A percentile compares a stretch with the other conserved stretches of the same genome.
Evolutionary conservation across 148 eudicot species (phyloP).

Genomic region (Chenopodium berlandieri): DNA sequence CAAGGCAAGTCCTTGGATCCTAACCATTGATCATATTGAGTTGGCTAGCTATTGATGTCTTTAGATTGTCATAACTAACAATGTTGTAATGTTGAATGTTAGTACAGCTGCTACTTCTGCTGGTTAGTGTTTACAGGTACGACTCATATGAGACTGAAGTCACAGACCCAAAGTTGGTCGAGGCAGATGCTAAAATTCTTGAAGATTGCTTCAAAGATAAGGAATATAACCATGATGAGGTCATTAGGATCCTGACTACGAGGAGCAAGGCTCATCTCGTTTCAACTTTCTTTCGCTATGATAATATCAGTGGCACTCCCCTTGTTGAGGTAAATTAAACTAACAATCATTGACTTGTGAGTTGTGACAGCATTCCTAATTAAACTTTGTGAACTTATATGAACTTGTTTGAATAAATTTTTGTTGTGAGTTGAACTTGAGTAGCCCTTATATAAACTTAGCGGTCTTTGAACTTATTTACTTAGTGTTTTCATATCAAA

Average conservation of each 20-base stretch:
- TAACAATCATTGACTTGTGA: not conserved
- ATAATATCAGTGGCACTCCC: slow-evolving; percentile 49
- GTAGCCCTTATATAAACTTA: too few species aligned
- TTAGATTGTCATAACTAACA: not conserved
- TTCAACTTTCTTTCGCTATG: slow-evolving; percentile 63
- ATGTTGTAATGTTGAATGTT: not conserved
- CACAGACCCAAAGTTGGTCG: slow-evolving; percentile 43
- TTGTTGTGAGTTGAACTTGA: not conserved
- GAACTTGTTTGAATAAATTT: not conserved
- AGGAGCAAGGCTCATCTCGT: slow-evolving; percentile 77
- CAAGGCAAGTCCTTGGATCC: slow-evolving; percentile 35
- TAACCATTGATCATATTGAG: not conserved
- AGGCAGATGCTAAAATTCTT: slow-evolving; percentile 59
- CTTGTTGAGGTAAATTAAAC: slow-evolving; percentile 52
- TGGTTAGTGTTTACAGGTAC: slow-evolving; percentile 59
- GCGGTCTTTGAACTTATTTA: too few species aligned
- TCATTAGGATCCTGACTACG: slow-evolving; percentile 61
- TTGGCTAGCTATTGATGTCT: not conserved
- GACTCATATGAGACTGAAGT: slow-evolving; percentile 36
- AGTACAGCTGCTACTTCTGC: slow-evolving; percentile 55
- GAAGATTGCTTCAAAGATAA: slow-evolving; percentile 43
- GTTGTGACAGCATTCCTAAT: not conserved
- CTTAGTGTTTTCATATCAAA: too few species aligned
- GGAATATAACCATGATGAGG: slow-evolving; percentile 51
- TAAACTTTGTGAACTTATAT: not conserved